phyloP scores from a whole-genome alignment of 805 yeast species.

The Monosporozyma unispora region DNA sequence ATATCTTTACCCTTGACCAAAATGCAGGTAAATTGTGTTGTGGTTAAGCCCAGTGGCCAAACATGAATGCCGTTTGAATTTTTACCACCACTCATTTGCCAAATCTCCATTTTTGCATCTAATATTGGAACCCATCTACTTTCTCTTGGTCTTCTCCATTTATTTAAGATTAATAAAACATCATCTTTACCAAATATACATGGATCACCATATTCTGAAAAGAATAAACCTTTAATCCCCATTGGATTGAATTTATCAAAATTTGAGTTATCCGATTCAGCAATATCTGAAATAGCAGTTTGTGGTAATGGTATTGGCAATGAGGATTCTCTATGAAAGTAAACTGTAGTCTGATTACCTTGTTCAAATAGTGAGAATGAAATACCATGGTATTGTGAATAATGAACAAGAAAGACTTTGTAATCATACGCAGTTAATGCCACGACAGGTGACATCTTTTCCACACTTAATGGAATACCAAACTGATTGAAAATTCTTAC shows the following conservation, averaged over 20 bases:
- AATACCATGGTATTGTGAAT: constrained; percentile 21
- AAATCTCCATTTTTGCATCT: constrained; percentile 40
- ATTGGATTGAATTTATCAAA: constrained; percentile 21
- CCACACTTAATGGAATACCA: constrained; percentile 66
- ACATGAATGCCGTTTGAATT: constrained; percentile 45
- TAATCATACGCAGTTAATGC: constrained; percentile 57
- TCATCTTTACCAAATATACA: constrained; percentile 76
- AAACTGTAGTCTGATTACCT: constrained; percentile 20
- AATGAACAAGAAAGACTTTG: constrained; percentile 45
- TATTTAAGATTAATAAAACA: constrained; percentile 54
- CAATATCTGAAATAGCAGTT: neutral
- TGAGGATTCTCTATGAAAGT: constrained; percentile 38
- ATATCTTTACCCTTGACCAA: constrained; percentile 55
- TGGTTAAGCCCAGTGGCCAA: constrained; percentile 82
- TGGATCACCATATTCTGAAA: constrained; percentile 85
- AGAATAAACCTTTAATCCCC: constrained; percentile 60
- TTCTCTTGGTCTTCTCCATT: constrained; percentile 72
- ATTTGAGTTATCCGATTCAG: constrained; percentile 20
- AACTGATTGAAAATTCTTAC: constrained; percentile 59
- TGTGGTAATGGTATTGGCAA: constrained; percentile 34
- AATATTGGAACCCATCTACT: constrained; percentile 83
- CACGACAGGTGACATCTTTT: constrained; percentile 64
- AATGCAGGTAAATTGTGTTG: constrained; percentile 63
- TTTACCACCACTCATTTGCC: constrained; percentile 43
- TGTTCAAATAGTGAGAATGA: constrained; percentile 25